Percentiles rank a stretch among this genome's conserved stretches.
Conservation (phyloP, 2,329 filamentous ascomycete genomes). For the Aspergillus novofumigatus region DNA sequence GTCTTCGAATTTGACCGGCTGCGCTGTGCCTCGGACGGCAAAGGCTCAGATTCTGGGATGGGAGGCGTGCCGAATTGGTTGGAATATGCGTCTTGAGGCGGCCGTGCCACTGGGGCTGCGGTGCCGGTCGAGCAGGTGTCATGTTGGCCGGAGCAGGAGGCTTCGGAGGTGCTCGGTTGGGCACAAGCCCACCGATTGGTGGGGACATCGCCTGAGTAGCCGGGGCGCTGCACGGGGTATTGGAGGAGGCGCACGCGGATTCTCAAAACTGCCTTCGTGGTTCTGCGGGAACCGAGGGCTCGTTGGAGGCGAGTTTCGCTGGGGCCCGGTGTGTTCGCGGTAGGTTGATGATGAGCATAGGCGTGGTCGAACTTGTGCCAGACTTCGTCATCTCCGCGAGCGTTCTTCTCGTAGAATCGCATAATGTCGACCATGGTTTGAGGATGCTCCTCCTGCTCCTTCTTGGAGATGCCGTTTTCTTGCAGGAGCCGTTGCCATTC, state of each 20-base stretch:
- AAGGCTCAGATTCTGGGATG: conserved; percentile 53
- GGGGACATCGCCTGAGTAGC: conserved; percentile 48
- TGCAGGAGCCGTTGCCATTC: conserved; percentile 97
- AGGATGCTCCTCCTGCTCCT: conserved; percentile 91
- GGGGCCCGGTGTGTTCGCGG: conserved; percentile 48
- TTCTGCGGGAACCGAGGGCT: conserved; percentile 87
- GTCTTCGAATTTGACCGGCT: conserved; percentile 65
- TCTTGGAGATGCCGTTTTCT: conserved; percentile 93
- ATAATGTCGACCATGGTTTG: conserved; percentile 95
- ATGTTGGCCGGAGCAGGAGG: conserved; percentile 57
- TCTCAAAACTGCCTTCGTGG: conserved; percentile 92
- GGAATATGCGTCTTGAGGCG: conserved; percentile 51
- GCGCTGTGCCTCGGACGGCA: conserved; percentile 64
- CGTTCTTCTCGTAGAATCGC: conserved; percentile 94
- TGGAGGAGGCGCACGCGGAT: conserved; percentile 86
- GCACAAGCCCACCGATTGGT: conserved; percentile 58
- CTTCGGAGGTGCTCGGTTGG: conserved; percentile 79
- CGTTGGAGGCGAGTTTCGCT: conserved; percentile 70
- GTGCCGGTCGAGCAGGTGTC: conserved; percentile 40
- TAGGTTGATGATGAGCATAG: conserved; percentile 51
- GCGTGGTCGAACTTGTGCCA: conserved; percentile 96
- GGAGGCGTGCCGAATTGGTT: conserved; percentile 43
- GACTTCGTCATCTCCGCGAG: conserved; percentile 77
- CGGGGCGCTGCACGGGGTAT: conserved; percentile 57
- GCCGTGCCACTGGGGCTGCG: conserved; percentile 49